Evolutionary conservation across 805 yeast genomes (phyloP), one percentile per base, ranked within the genome.

Genomic region (Candida peoriensis): DNA sequence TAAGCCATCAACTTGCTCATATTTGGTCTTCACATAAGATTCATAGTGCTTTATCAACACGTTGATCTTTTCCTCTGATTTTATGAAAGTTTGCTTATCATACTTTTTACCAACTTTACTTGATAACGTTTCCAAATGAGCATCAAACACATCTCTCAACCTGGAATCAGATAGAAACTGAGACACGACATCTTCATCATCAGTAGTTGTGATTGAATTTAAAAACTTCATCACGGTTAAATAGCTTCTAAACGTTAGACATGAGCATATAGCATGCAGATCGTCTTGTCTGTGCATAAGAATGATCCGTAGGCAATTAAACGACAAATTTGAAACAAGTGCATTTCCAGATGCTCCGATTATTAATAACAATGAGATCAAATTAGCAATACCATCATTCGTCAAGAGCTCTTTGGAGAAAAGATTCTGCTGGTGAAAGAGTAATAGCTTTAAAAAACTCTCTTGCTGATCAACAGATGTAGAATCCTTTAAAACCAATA

Each of bases 231-330:
- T 32, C 8, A 52, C 43, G 0, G 44, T 21, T 3, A 41, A 30
- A 22, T 41, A 47, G 17, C 42, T 45, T 30, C 48, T 44, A 31
- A 45, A 52, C 0, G 55, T 55, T 5, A 61, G 54, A 5, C 44
- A 37, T 6, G 55, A 38, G 12, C 55, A 48, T 4, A 61, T 47
- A 5, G 48, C 38, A 8, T 47, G 39, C 5, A 60, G 28, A 6
- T 57, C 61, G 13, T 37, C 42, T n/a, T 53, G 54, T 13, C 57
- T 52, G 28, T 54, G 58, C 55, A 61, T 49, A n/a, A 52, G 35
- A 15, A 60, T 41, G 17, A 57, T 56, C 36, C 66, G 45, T 14
- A 61, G 32, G 11, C 61, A 52, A 24, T 60, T 61, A 16, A 58
- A 46, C 0, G 58, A 41, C 14, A 51, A 27, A 4, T 47, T 42